Evolutionary conservation across 805 yeast species (phyloP).

Genomic region (Candida germanica): DNA sequence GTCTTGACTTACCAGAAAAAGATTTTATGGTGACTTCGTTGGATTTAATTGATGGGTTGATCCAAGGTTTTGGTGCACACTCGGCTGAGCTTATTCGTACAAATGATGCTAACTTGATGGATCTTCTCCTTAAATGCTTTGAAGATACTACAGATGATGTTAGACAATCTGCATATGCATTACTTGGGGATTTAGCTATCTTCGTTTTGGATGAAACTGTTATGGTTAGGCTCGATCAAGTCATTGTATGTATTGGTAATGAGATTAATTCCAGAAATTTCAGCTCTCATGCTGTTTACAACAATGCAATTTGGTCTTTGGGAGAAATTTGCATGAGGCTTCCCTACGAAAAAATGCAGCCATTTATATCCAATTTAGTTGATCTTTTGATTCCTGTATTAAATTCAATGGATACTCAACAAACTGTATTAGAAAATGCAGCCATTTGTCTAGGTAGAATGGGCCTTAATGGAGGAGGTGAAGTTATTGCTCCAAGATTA

Average conservation of each 20-base stretch:
- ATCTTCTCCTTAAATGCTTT: slow-evolving; percentile 62
- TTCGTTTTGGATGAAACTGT: slow-evolving; percentile 46
- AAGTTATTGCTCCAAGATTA: slow-evolving; percentile 53
- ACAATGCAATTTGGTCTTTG: slow-evolving; percentile 90
- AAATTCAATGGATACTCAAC: slow-evolving; percentile 50
- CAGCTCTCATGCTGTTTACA: slow-evolving; percentile 61
- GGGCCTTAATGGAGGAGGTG: slow-evolving; percentile 59
- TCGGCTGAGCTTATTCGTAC: slow-evolving; percentile 52
- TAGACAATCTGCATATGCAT: slow-evolving; percentile 88
- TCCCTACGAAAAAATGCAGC: slow-evolving; percentile 42
- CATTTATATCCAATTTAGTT: slow-evolving; percentile 52
- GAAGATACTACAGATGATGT: slow-evolving; percentile 81
- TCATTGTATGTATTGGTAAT: slow-evolving; percentile 64
- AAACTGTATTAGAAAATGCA: slow-evolving; percentile 76
- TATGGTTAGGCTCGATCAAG: slow-evolving; percentile 45
- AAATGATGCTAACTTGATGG: slow-evolving; percentile 43
- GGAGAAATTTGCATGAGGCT: slow-evolving; percentile 79
- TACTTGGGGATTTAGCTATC: slow-evolving; percentile 86
- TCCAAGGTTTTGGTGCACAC: slow-evolving; percentile 78
- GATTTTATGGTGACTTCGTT: slow-evolving; percentile 87
- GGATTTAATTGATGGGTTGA: slow-evolving; percentile 87
- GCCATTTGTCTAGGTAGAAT: slow-evolving; percentile 88
- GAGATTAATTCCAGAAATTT: slow-evolving; percentile 57
- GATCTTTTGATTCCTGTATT: slow-evolving; percentile 59
- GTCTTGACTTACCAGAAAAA: slow-evolving; percentile 74